Conservation (phyloP, 1,139 yeast genomes). For the Torulaspora pretoriensis region DNA sequence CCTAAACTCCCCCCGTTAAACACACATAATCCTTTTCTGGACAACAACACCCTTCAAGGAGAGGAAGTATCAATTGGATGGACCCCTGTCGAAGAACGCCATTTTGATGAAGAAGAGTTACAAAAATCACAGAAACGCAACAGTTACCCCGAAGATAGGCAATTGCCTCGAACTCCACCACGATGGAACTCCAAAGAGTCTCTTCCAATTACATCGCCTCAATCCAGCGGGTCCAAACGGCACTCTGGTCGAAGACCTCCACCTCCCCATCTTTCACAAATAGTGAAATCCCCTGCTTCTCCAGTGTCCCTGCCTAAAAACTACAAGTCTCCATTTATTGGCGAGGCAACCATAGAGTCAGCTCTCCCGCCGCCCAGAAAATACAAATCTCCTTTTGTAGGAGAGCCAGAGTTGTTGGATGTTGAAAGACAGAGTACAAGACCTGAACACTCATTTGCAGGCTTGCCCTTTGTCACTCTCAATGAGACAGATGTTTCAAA, state of each 20-base stretch:
- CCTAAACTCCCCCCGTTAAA: conserved; percentile 34
- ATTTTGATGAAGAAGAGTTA: background rate
- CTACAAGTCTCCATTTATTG: conserved; percentile 24
- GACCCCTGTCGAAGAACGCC: conserved; percentile 19
- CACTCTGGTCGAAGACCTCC: conserved; percentile 17
- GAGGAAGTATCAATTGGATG: conserved; percentile 22
- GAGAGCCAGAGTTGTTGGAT: conserved; percentile 9
- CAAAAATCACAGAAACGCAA: background rate
- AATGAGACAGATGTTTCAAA: conserved; percentile 7
- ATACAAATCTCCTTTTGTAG: conserved; percentile 11
- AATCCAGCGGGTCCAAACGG: conserved; percentile 4
- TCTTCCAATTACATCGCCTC: conserved; percentile 1
- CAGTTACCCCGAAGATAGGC: background rate
- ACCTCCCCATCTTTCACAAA: conserved; percentile 16
- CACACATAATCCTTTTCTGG: conserved; percentile 21
- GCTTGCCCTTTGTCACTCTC: conserved; percentile 11
- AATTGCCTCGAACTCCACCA: conserved; percentile 3
- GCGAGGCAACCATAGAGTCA: conserved; percentile 15
- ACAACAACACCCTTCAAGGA: conserved; percentile 4
- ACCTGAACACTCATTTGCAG: conserved; percentile 4
- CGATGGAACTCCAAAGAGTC: conserved; percentile 1
- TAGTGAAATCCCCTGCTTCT: conserved; percentile 8
- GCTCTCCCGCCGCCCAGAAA: conserved; percentile 4
- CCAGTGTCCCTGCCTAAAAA: conserved; percentile 2
- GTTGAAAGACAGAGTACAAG: background rate